Base-by-base conservation (phyloP, 306 rosid species). In the Carpinus viminea region DNA sequence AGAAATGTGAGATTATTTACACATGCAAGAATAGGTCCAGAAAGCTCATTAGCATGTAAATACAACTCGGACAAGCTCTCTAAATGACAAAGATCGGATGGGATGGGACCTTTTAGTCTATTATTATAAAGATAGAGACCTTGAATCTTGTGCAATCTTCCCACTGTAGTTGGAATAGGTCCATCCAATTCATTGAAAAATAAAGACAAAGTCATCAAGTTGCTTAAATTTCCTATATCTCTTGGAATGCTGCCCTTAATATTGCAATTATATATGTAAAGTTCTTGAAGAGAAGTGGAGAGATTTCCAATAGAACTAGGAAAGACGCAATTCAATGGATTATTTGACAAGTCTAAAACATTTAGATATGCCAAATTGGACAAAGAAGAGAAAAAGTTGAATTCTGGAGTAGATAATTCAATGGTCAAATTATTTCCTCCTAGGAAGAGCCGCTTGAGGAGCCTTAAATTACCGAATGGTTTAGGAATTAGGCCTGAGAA, bases 401-500 rank as follows among this genome's bases (percentile, higher is more conserved):
- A 16, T 11, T 24, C 70, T 10, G 59, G 43, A 70, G 76, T 41
- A 1, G 45, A 41, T 5, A 8, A 52, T 12, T 80, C 75, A 70
- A 46, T 59, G 43, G 54, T 70, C 66, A 80, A 51, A 31, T 75
- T 48, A 45, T 69, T 80, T 0, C 1, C 0, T 1, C 0, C 1
- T 26, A 80, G 3, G 36, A 0, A 1, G 7, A 80, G 45, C 46
- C n/a, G 2, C 59, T 80, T 20, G 20, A 80, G 75, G 45, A 45
- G 45, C n/a, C 3, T 38, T 12, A 74, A 43, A 64, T 31, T 12
- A 47, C 75, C 62, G 4, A 80, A 10, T 3, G 41, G 12, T 52
- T 21, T 18, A 6, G 75, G 78, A 54, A 80, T 56, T 3, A 20
- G 18, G 15, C 83, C 79, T 2, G 70, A 66, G 20, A 80, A 80